phyloP scores from a whole-genome alignment of 108 stramenopile species.

The Fistulifera solaris region DNA sequence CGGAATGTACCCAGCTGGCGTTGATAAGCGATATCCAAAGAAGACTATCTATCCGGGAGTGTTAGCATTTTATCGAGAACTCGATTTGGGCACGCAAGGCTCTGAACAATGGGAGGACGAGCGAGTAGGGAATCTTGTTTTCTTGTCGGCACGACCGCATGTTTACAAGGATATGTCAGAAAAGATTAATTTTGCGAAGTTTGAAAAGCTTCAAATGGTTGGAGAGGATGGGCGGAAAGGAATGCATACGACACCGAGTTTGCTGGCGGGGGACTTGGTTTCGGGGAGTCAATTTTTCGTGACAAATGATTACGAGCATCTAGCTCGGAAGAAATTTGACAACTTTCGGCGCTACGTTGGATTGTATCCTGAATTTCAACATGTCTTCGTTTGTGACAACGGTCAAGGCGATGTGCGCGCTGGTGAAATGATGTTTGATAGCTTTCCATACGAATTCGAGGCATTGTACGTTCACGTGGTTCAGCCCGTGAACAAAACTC shows the following conservation, averaged over 20 bases:
- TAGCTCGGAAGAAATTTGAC: conserved; percentile 85
- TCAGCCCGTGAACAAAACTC: conserved; percentile 49
- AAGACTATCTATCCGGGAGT: conserved; percentile 95
- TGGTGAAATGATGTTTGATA: conserved; percentile 91
- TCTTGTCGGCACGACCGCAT: conserved; percentile 96
- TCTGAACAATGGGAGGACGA: conserved; percentile 86
- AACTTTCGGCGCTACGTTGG: conserved; percentile 88
- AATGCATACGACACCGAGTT: conserved; percentile 90
- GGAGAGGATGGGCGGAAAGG: conserved; percentile 62
- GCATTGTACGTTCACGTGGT: conserved; percentile 90
- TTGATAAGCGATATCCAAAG: conserved; percentile 78
- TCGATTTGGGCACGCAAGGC: conserved; percentile 86
- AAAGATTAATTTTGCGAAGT: conserved; percentile 84
- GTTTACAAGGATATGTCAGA: conserved; percentile 96
- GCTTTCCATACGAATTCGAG: conserved; percentile 71
- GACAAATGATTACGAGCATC: conserved; percentile 83
- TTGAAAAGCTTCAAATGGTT: conserved; percentile 73
- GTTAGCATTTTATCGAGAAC: conserved; percentile 91
- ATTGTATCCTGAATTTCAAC: conserved; percentile 94
- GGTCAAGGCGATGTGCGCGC: conserved; percentile 98
- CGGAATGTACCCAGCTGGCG: conserved; percentile 92
- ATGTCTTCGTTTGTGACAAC: conserved; percentile 98
- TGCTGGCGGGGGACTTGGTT: conserved; percentile 90
- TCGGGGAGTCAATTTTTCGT: conserved; percentile 88
- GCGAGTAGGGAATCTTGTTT: conserved; percentile 87